Base-by-base conservation (phyloP, 345 rosid species). In the Camelina neglecta region DNA sequence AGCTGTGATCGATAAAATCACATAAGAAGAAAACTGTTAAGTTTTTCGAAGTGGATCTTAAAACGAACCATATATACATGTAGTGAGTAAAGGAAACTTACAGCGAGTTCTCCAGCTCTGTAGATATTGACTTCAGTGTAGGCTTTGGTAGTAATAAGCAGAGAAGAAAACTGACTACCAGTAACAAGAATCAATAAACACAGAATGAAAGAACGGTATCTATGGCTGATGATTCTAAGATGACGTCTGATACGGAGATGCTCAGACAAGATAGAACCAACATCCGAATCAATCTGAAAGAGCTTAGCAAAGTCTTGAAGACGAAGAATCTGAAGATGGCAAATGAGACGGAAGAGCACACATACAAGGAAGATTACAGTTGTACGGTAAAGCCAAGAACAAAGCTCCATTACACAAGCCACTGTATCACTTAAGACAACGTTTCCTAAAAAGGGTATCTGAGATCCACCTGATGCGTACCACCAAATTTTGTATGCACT, bases 391-490 rank as follows among this genome's bases (percentile, higher is more conserved):
- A 94, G 96, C 99, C 99, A 94, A 7, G 97, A 94, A 76, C 81
- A 81, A 8, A 94, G 84, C 83, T 94, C 99, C 97, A 92, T 85
- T 15, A 80, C 12, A 82, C 98, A 94, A 10, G 98, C 97, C 0
- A 94, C 88, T 0, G 82, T 45, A 47, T 92, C 97, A 11, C 99
- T 92, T 8, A 89, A 69, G 77, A 85, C 47, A 16, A 87, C 95
- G 38, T 87, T 88, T 56, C 97, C 97, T 60, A 94, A 54, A 82
- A 94, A 94, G 0, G 98, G 97, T 61, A 90, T 94, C 47, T 86
- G 90, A 41, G 98, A 90, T 74, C 95, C 96, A 65, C 95, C 97
- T n/a, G 99, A 94, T 0, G 96, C 90, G 56, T 94, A 92, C 98
- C 97, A 92, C 99, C 99, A 95, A 69, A 89, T 88, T 79, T 95